phyloP scores from a whole-genome alignment of 768 basidiomycete genomes.

The Fistulinella prunicolor region DNA sequence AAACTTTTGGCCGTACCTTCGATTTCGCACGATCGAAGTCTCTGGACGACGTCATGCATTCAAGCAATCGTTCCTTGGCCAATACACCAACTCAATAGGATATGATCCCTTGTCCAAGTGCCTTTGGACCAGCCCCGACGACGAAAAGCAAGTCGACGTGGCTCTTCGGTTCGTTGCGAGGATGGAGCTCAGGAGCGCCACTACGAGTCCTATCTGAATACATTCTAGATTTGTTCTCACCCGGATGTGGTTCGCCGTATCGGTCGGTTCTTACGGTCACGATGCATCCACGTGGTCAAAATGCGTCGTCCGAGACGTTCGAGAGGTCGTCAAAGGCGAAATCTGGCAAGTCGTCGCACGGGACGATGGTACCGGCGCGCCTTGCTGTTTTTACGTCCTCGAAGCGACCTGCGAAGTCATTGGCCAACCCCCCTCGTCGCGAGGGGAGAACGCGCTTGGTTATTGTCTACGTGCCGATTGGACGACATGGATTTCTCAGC shows the following conservation, averaged over 20 bases:
- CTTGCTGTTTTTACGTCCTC: constrained; percentile 49
- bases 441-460: not conserved
- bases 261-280: constrained; percentile 42
- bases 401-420: constrained; percentile 75
- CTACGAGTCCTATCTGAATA: constrained; percentile 1
- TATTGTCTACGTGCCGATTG: constrained; percentile 56
- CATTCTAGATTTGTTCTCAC: constrained; percentile 59
- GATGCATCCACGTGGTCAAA: constrained; percentile 34
- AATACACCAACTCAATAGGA: constrained; percentile 26
- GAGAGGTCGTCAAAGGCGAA: constrained; percentile 52
- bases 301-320: constrained; percentile 43
- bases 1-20: constrained; percentile 74
- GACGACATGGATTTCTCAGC: constrained; percentile 51
- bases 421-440: constrained; percentile 35
- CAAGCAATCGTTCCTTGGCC: constrained; percentile 49
- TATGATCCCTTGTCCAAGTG: constrained; percentile 37
- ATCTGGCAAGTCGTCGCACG: constrained; percentile 55
- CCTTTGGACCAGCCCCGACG: constrained; percentile 61
- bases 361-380: constrained; percentile 23
- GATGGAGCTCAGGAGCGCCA: not conserved
- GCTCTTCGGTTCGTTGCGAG: constrained; percentile 49
- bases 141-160: constrained; percentile 53
- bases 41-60: constrained; percentile 38
- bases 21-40: constrained; percentile 45
- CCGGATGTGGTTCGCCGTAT: constrained; percentile 60